Evolutionary conservation across 2,329 filamentous ascomycete species (phyloP), one percentile per base, ranked within the genome.

Genomic region (Penicillium sp.): DNA sequence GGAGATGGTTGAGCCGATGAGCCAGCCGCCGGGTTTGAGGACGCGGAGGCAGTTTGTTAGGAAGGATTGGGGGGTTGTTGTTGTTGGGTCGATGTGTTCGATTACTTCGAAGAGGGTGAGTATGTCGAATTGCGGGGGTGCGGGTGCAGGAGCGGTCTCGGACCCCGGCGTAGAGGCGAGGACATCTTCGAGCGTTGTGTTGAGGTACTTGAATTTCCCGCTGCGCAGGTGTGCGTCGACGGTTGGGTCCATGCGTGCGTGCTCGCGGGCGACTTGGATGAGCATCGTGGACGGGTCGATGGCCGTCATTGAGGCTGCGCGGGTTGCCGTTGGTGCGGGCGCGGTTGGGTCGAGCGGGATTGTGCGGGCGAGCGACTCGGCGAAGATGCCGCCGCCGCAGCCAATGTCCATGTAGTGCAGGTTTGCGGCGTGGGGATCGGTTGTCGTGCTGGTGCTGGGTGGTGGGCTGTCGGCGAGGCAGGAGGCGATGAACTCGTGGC

Each of bases 361-460:
- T 2, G 76, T 79, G 11, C 79, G 76, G 4, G 79, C 79, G 14
- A 80, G 73, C 0, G 79, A 81, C 76, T 98, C 95, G 59, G 94
- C 92, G 74, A 98, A 97, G 75, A 98, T 98, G 62, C 95, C 95
- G 22, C 94, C 95, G 62, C 95, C 95, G 77, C 95, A 98, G 66
- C 95, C 95, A 59, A 99, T 86, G 76, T 99, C 95, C 55, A 99
- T 88, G 76, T 92, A 96, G 37, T 83, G 83, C 59, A 69, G 58
- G 65, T 71, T 68, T 63, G 59, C 68, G 66, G 63, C 67, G 20
- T 20, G 22, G 25, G 22, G 15, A 17, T 8, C 38, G 52, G 67
- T 35, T 55, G 69, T 50, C 54, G 55, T 38, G 42, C 63, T 65
- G 52, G 55, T 38, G 42, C 63, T 65, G 52, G 78, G 65, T 25